Evolutionary conservation across 331 rosid species (phyloP), one percentile per base, ranked within the genome.

Genomic region (Ulmus americana): DNA sequence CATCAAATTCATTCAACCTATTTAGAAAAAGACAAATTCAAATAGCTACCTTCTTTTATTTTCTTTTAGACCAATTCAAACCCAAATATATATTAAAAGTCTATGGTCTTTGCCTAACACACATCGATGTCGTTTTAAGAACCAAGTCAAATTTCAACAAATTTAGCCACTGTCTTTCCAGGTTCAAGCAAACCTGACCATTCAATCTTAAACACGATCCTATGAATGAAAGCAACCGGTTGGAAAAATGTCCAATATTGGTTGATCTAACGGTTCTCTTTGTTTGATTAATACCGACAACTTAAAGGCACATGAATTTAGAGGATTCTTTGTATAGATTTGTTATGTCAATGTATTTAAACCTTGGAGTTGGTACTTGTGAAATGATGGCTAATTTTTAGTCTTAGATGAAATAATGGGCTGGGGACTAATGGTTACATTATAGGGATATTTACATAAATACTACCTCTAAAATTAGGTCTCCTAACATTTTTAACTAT

Each of bases 71-170:
- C 71, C 28, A 55, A 35, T 55, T 55, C 70, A 50, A 50, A 40
- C 39, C 43, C 59, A 11, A 12, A 5, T 28, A 28, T 28, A 28
- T 2, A 28, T 20, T 16, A 8, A 14, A 51, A 16, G 69, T 51
- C 69, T 28, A 39, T 49, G 69, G 69, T 64, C 69, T 51, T 50
- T 42, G 72, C 72, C 72, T 55, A 67, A 67, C 72, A 45, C 6
- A 15, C 8, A 14, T 8, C 52, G 42, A 39, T 28, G 9, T 47
- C 10, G 28, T 14, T 0, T 7, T 2, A 7, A 15, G 20, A 4
- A 67, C 52, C 35, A 8, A n/a, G 72, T 12, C 62, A 46, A 56
- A 53, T n/a, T n/a, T 38, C 1, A 41, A 40, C 47, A 41, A 14
- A 5, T 16, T 59, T 9, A 6, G 39, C 38, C 22, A 4, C 6